Conservation (phyloP, 2,329 filamentous ascomycete genomes). For the Pseudogymnoascus sp. region DNA sequence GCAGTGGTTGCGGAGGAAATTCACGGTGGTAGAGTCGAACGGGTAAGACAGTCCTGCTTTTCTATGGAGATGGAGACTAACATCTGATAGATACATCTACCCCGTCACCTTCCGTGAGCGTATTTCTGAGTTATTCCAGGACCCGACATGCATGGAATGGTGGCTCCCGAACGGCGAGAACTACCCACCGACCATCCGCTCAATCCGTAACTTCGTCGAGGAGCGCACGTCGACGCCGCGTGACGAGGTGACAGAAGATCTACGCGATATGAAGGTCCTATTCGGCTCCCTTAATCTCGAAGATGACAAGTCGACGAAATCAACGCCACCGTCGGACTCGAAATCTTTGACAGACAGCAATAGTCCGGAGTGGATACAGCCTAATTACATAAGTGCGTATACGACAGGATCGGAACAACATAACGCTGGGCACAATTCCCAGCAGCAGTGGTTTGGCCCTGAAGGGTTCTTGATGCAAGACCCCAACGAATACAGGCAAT, state of each 20-base stretch:
- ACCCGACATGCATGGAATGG: conserved; percentile 67
- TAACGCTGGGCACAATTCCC: neutral
- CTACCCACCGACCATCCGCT: conserved; percentile 65
- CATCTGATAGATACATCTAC: conserved; percentile 65
- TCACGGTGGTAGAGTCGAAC: conserved; percentile 68
- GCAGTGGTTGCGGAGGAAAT: conserved; percentile 72
- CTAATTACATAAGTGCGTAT: neutral
- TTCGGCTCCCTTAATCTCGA: conserved; percentile 57
- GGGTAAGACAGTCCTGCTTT: conserved; percentile 51
- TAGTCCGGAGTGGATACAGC: neutral
- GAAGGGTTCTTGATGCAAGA: neutral
- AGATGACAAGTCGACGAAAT: conserved; percentile 22
- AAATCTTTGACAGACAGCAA: neutral
- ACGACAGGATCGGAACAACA: neutral
- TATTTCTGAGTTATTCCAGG: conserved; percentile 69
- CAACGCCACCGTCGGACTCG: neutral
- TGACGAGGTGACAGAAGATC: conserved; percentile 53
- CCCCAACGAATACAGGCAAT: neutral
- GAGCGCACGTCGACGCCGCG: conserved; percentile 60
- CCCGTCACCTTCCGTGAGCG: conserved; percentile 64
- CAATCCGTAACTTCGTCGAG: conserved; percentile 72
- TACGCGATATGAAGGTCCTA: conserved; percentile 68
- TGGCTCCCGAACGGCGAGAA: conserved; percentile 83
- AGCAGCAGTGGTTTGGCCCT: neutral
- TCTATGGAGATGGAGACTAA: conserved; percentile 12